A percentile compares a stretch with the other conserved stretches of the same genome.
phyloP scores from a whole-genome alignment of 495 filamentous ascomycete genomes.

The Aspergillus nidulans region DNA sequence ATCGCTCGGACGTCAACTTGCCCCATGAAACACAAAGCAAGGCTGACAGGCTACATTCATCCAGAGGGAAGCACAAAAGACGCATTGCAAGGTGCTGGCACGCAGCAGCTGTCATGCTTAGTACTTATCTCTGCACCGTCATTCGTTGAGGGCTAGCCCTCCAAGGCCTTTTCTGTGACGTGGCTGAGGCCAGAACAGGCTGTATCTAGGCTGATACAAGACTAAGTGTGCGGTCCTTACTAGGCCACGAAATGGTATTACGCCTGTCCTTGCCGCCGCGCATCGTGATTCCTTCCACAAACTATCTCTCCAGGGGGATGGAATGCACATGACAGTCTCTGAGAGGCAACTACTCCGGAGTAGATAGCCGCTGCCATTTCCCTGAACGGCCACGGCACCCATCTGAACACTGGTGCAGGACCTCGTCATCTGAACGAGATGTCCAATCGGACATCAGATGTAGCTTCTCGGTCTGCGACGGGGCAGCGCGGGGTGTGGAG shows the following conservation, averaged over 20 bases:
- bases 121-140: slow-evolving; percentile 1
- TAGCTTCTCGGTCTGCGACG: slow-evolving; percentile 9
- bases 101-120: slow-evolving; percentile 8
- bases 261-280: not conserved
- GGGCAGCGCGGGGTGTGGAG: slow-evolving; percentile 3
- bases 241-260: not conserved
- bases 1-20: slow-evolving; percentile 4
- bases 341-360: not conserved
- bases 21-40: slow-evolving; percentile 6
- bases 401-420: not conserved
- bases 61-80: slow-evolving; percentile 8
- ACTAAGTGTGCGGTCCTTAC: not conserved
- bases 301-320: not conserved
- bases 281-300: not conserved
- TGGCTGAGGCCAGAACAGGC: slow-evolving; percentile 7
- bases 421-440: not conserved
- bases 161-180: not conserved
- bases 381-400: not conserved
- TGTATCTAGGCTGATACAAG: not conserved
- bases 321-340: not conserved
- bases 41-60: not conserved
- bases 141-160: slow-evolving; percentile 7
- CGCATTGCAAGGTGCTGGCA: slow-evolving; percentile 13
- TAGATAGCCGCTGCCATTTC: not conserved
- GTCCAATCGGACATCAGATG: slow-evolving; percentile 11